Conservation (phyloP, 2,329 filamentous ascomycete species). For the Fusarium buharicum region DNA sequence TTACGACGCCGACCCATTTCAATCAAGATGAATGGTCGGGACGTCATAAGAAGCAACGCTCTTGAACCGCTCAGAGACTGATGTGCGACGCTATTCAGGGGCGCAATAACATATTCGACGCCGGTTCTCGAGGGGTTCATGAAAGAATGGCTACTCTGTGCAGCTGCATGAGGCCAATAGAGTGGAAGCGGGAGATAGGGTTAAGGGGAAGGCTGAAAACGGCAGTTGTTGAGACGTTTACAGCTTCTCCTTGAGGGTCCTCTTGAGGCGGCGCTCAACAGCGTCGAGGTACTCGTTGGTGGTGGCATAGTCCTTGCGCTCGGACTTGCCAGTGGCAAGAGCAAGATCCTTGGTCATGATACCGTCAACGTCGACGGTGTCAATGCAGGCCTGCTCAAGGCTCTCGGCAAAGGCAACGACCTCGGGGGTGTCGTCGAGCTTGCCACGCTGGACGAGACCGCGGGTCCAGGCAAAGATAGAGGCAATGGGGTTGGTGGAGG, state of each 20-base stretch:
- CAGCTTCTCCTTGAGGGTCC: constrained; percentile 80
- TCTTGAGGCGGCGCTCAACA: constrained; percentile 90
- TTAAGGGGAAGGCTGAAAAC: constrained; percentile 10
- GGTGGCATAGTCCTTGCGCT: constrained; percentile 86
- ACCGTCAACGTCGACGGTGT: constrained; percentile 91
- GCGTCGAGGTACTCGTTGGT: constrained; percentile 92
- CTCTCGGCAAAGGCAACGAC: constrained; percentile 90
- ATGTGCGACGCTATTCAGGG: constrained; percentile 25
- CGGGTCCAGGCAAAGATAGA: constrained; percentile 99
- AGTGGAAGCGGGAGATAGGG: constrained; percentile 21
- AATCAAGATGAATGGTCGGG: constrained; percentile 2
- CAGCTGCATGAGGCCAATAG: constrained; percentile 21
- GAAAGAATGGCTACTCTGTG: constrained; percentile 27
- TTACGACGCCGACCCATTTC: constrained; percentile 27
- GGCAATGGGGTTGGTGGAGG: constrained; percentile 97
- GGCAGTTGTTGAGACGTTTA: constrained; percentile 52
- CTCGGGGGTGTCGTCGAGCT: constrained; percentile 92
- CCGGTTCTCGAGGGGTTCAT: constrained; percentile 23
- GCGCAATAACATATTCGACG: constrained; percentile 27
- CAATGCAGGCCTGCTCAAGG: constrained; percentile 91
- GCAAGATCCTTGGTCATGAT: constrained; percentile 99
- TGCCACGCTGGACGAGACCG: constrained; percentile 90
- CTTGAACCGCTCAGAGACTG: constrained; percentile 13
- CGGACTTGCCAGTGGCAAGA: constrained; percentile 90
- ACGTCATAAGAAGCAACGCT: constrained; percentile 12